A percentile compares a stretch with the other conserved stretches of the same genome.
These are phyloP conservation scores for Exobasidium cylindrosporum DNA, from an alignment of 1,284 basidiomycete genomes.

Conservation along the genomic window DNA sequence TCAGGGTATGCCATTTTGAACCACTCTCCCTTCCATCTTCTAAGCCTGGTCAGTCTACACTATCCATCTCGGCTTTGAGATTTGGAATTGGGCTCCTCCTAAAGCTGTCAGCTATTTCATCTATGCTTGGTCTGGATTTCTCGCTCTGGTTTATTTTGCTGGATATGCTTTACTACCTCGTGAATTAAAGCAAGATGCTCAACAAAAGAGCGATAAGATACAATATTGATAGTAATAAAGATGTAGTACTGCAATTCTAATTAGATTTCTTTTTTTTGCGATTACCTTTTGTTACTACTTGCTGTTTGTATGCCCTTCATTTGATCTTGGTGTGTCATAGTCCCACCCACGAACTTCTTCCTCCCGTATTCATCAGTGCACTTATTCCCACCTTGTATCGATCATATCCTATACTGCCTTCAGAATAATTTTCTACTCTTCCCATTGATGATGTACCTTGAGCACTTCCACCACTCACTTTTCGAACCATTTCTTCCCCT, in stretches of 20 bases:
- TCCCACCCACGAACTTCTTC: slow-evolving; percentile 87
- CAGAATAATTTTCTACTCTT: not conserved
- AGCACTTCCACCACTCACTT: not conserved
- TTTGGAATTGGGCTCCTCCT: slow-evolving; percentile 32
- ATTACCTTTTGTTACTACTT: not conserved
- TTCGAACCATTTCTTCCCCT: not conserved
- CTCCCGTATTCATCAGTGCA: slow-evolving; percentile 81
- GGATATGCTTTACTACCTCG: slow-evolving; percentile 7
- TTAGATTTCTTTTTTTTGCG: not conserved
- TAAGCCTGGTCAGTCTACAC: too few relatives aligned
- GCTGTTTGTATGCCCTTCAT: not conserved
- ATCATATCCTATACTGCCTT: slow-evolving; percentile 14
- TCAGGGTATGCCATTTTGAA: too few relatives aligned
- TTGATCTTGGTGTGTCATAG: slow-evolving; percentile 56
- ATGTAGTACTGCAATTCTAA: not conserved
- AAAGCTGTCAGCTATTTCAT: slow-evolving; percentile 23
- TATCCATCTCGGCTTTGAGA: slow-evolving; percentile 22
- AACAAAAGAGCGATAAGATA: not conserved
- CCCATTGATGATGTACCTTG: not conserved
- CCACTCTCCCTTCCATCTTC: too few relatives aligned
- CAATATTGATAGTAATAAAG: not conserved
- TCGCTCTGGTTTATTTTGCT: slow-evolving; percentile 27
- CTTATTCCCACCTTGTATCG: slow-evolving; percentile 86
- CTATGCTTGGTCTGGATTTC: slow-evolving; percentile 28
- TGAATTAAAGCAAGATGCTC: not conserved